Evolutionary conservation across 371 early-diverging fungal genomes (phyloP), one percentile per base, ranked within the genome.

Genomic region (Mortierella sp.): DNA sequence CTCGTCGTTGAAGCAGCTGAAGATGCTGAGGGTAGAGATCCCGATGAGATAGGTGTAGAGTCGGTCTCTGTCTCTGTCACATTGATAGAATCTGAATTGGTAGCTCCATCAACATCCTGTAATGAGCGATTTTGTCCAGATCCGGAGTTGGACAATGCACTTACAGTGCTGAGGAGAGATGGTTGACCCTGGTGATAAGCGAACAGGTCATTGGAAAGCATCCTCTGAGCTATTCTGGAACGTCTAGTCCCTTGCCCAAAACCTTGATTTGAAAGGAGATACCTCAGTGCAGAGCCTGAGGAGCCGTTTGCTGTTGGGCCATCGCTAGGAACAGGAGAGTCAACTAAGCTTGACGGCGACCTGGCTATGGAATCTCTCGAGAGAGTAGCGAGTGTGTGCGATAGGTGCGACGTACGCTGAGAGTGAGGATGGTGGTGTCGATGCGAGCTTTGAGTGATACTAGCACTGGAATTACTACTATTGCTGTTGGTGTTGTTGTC

Each of bases 251-350:
- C 28, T 16, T 64, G 64, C 8, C 64, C 43, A 32, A 55, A 62
- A 5, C 66, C 76, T 8, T 65, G 70, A 37, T 54, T 75, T 39
- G 76, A 52, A 26, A 75, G 22, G 22, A 75, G 54, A 62, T 70
- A 75, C 49, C 76, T 59, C 63, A 75, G 57, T 16, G 75, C 71
- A 52, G 72, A 37, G 9, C 72, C 72, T 18, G 77, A 72, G 52
- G 77, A 68, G 60, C 61, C 37, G 3, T 60, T 30, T 1, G 64
- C 12, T 1, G 64, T 10, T 37, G 66, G 12, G 9, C 32, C 60
- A 18, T 70, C 72, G 52, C 49, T 62, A 16, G 47, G 22, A 35
- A 20, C 32, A 28, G 64, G 51, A 8, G 64, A 67, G 52, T 47
- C 68, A 18, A 45, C 18, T 22, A 24, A 5, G 28, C 52, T 59